Base-by-base conservation (phyloP, 2,329 filamentous ascomycete genomes). In the Xylaria sp. region DNA sequence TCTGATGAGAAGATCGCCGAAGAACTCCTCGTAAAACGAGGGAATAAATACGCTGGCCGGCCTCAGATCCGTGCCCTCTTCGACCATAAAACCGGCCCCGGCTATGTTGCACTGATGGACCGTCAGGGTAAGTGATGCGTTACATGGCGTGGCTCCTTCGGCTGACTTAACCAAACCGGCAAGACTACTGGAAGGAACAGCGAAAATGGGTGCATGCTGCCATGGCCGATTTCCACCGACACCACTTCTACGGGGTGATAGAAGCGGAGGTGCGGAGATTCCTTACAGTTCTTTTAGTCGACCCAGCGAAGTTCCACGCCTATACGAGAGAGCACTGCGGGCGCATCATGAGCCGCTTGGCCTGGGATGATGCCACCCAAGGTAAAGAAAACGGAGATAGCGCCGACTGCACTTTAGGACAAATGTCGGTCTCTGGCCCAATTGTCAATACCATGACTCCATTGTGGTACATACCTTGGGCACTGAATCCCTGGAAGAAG, bases 201-300 rank as follows among this genome's bases (percentile, higher is more conserved):
- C 80, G 84, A 25, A 85, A 84, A 76, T 86, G 83, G 84, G 80
- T 83, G 13, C 84, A 86, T 68, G 81, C 84, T 9, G 83, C 84
- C 71, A 82, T 83, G 81, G 77, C 77, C n/a, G 76, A 79, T 13
- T 79, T 79, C 34, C 77, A 81, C 55, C 77, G 79, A 52, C 66
- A 76, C 7, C 79, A 80, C 68, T 86, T 85, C 72, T 84, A 83
- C 70, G 84, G 84, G 3, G 82, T 85, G 70, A 80, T 85, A 58
- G 84, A 85, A 70, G 73, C 72, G 15, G 84, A 86, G 73, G 80
- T 82, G 65, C 80, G 79, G 65, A 80, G 83, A 15, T 83, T 80
- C 66, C 79, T 85, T 13, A 81, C 81, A n/a, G 77, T 83, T 62
- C 76, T 85, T 4, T 73, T 85, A 12, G 70, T 84, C 9, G 83